phyloP scores from a whole-genome alignment of 345 rosid genomes.

The Aethionema arabicum region DNA sequence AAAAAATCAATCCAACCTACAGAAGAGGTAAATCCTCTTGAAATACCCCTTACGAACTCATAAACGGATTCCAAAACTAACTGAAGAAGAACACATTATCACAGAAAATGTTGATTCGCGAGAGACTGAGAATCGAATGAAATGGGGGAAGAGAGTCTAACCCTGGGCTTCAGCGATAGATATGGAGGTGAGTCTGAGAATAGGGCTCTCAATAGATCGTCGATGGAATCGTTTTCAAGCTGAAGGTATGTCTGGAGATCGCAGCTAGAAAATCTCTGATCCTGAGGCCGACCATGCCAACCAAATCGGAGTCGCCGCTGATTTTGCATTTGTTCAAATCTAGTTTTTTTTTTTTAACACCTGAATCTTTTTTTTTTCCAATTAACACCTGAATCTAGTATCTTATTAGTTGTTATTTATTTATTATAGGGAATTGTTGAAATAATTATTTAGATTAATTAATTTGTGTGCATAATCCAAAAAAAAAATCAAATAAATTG shows the following conservation, averaged over 20 bases:
- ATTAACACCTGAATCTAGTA: too few species aligned
- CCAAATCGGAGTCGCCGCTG: too few species aligned
- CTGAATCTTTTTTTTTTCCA: too few species aligned
- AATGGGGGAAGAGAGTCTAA: slow-evolving; percentile 28
- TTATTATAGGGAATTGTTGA: too few species aligned
- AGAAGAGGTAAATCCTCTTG: not conserved
- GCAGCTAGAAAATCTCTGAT: too few species aligned
- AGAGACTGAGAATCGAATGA: slow-evolving; percentile 8
- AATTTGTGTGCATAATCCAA: too few species aligned
- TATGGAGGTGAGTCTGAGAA: slow-evolving; percentile 72
- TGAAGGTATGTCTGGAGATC: slow-evolving; percentile 42
- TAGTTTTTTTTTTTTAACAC: too few species aligned
- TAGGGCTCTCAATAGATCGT: slow-evolving; percentile 64
- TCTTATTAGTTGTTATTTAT: too few species aligned
- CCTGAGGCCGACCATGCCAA: too few species aligned
- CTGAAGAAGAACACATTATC: not conserved
- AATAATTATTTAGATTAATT: too few species aligned
- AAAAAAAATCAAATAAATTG: too few species aligned
- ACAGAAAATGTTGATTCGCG: not conserved
- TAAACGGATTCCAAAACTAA: not conserved
- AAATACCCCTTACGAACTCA: not conserved
- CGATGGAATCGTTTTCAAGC: slow-evolving; percentile 46
- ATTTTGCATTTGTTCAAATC: too few species aligned
- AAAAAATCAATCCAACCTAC: not conserved
- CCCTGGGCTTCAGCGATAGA: slow-evolving; percentile 81